Percentiles rank a stretch among this genome's conserved stretches.
These are phyloP conservation scores for Antitrichia curtipendula DNA, from an alignment of 225 moss, liverwort and hornwort genomes.

Conservation along the genomic window DNA sequence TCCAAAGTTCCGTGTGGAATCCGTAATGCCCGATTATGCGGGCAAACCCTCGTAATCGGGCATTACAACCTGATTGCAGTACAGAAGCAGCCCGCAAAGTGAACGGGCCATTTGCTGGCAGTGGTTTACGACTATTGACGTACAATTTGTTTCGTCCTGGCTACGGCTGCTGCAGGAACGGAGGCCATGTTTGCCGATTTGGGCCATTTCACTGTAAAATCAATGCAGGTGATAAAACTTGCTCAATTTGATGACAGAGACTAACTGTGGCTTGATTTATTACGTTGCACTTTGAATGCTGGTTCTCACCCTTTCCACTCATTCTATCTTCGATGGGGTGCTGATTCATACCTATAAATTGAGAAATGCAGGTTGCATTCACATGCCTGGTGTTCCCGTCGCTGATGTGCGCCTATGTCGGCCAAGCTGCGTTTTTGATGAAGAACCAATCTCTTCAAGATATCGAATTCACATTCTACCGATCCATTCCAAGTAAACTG, in stretches of 20 bases:
- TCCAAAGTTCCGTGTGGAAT: too few species aligned
- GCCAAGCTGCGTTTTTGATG: slow-evolving; percentile 21
- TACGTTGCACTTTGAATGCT: neutral
- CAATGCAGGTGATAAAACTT: slow-evolving; percentile 16
- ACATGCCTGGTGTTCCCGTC: slow-evolving; percentile 26
- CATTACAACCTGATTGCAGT: too few species aligned
- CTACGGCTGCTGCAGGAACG: neutral
- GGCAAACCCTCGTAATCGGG: too few species aligned
- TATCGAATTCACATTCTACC: slow-evolving; percentile 6
- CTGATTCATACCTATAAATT: neutral
- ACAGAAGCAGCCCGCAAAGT: too few species aligned
- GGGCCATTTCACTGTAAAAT: slow-evolving; percentile 27
- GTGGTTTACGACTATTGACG: too few species aligned
- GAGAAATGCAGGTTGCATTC: slow-evolving; percentile 14
- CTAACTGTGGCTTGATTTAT: neutral
- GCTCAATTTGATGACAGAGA: neutral
- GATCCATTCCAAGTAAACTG: slow-evolving; percentile 12
- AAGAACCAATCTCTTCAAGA: slow-evolving; percentile 1
- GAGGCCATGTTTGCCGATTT: slow-evolving; percentile 51
- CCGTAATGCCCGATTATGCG: too few species aligned
- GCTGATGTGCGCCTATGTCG: slow-evolving; percentile 16
- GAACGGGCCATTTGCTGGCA: too few species aligned
- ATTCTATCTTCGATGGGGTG: neutral
- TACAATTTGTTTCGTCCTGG: neutral
- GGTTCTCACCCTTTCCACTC: neutral